A percentile compares a stretch with the other conserved stretches of the same genome.
Conservation (phyloP, 2,329 filamentous ascomycete species). For the Fusarium setosum region DNA sequence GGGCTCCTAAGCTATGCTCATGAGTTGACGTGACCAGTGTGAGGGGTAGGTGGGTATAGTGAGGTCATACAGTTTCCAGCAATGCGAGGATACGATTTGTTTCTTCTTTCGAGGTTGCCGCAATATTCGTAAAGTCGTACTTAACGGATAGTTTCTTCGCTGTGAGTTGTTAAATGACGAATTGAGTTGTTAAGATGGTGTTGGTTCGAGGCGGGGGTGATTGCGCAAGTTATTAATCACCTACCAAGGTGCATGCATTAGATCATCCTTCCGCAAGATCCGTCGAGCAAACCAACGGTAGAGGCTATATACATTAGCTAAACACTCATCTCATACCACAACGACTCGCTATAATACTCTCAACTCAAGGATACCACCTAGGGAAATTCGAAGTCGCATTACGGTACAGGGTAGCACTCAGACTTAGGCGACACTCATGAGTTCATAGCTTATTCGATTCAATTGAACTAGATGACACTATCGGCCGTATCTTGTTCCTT, state of each 20-base stretch:
- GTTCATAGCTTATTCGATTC: slow-evolving; percentile 13
- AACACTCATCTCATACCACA: too few species aligned
- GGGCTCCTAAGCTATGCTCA: neutral
- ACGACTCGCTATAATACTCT: too few species aligned
- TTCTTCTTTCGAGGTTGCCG: too few species aligned
- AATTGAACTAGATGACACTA: slow-evolving; percentile 46
- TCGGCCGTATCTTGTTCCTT: slow-evolving; percentile 32
- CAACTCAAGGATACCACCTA: too few species aligned
- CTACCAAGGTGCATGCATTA: neutral
- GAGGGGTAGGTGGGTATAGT: slow-evolving; percentile 17
- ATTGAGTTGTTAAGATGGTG: neutral
- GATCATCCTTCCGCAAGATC: neutral
- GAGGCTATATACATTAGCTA: too few species aligned
- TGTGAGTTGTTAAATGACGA: neutral
- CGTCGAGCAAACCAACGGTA: too few species aligned
- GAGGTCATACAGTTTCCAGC: neutral
- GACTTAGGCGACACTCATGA: slow-evolving; percentile 5
- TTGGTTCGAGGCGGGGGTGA: neutral
- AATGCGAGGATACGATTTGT: too few species aligned
- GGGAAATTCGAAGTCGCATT: too few species aligned
- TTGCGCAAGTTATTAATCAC: neutral
- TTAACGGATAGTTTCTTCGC: too few species aligned
- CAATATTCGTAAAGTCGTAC: too few species aligned
- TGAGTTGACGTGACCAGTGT: neutral
- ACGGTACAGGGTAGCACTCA: neutral